Conservation (phyloP, 257 asterid species). For the Solanum peruvianum region DNA sequence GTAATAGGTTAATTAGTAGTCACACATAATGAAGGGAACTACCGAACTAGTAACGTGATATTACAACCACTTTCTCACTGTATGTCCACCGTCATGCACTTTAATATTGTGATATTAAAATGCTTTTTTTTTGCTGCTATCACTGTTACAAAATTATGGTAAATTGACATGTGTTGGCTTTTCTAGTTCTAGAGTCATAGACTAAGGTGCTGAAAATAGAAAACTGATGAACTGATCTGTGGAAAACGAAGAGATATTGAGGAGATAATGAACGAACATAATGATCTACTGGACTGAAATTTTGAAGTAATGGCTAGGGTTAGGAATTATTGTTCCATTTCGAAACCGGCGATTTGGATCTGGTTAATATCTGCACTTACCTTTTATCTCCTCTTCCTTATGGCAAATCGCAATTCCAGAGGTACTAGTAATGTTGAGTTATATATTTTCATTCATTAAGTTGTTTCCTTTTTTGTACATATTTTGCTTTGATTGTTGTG, state of each 20-base stretch:
- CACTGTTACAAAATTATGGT: neutral
- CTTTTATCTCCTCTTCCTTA: constrained; percentile 42
- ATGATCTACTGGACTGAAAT: neutral
- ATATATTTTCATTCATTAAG: neutral
- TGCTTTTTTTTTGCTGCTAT: neutral
- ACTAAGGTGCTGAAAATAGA: neutral
- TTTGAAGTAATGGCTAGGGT: constrained; percentile 13
- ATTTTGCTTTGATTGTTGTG: too few species aligned
- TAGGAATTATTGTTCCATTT: constrained; percentile 22
- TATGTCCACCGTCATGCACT: neutral
- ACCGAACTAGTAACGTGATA: neutral
- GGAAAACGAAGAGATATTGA: neutral
- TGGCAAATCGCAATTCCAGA: constrained; percentile 38
- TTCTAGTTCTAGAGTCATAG: neutral
- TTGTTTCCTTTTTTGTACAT: too few species aligned
- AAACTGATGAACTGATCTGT: neutral
- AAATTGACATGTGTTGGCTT: neutral
- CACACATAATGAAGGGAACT: neutral
- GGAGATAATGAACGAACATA: neutral
- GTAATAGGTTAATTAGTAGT: neutral
- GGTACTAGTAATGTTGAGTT: constrained; percentile 5
- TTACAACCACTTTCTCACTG: neutral
- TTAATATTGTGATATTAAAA: neutral
- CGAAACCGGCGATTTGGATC: constrained; percentile 31
- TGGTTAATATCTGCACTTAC: constrained; percentile 42